Evolutionary conservation across 345 rosid species (phyloP).

Genomic region (sweet orange (Citrus sinensis)): DVS_A1.0 CM039163.1:40220001-40220500

Average conservation of each 20-base stretch:
- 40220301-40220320: constrained; percentile 26
- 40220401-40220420: constrained; percentile 70
- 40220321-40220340: constrained; percentile 96
- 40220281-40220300: not conserved
- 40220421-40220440: constrained; percentile 63
- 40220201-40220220: not conserved
- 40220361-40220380: constrained; percentile 91
- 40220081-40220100: no score
- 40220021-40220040: not conserved
- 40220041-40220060: not conserved
- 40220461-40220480: constrained; percentile 52
- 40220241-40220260: not conserved
- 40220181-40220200: not conserved
- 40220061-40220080: no score
- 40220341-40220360: constrained; percentile 73
- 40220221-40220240: not conserved
- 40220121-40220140: not conserved
- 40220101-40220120: no score
- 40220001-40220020: not conserved
- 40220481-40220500: constrained; percentile 28
- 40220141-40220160: not conserved
- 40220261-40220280: not conserved
- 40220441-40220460: constrained; percentile 21
- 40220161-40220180: not conserved
- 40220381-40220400: constrained; percentile 92